These are phyloP conservation scores for Agarophyton chilense DNA, from an alignment of 23 red algal species.

Conservation along the genomic window DNA sequence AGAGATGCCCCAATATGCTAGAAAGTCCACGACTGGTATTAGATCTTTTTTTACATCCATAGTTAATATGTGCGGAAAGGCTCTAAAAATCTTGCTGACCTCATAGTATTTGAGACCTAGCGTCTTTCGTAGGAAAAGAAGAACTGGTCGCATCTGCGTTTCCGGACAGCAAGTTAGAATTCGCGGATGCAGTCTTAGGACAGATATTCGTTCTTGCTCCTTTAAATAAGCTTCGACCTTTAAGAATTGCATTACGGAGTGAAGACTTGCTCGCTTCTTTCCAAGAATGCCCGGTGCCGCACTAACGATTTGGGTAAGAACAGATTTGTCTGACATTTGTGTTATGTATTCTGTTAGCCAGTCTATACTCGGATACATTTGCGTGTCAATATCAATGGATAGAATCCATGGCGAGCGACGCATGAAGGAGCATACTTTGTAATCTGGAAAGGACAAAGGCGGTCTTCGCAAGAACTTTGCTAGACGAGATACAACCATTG, in stretches of 20 bases:
- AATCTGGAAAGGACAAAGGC: slow-evolving; percentile 18
- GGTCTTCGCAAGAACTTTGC: not conserved
- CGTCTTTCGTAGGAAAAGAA: slow-evolving; percentile 14
- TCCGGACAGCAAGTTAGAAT: slow-evolving; percentile 46
- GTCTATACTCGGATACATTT: slow-evolving; percentile 31
- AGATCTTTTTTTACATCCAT: slow-evolving; percentile 64
- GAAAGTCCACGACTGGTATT: slow-evolving; percentile 63
- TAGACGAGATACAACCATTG: not conserved
- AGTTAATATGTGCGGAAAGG: slow-evolving; percentile 73
- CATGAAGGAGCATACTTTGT: slow-evolving; percentile 45
- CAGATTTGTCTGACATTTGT: not conserved
- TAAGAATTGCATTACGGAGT: slow-evolving; percentile 30
- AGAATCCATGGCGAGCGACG: slow-evolving; percentile 70
- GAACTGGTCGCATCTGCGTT: slow-evolving; percentile 5
- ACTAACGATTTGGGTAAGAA: not conserved
- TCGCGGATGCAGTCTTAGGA: not conserved
- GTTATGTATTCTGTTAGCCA: slow-evolving; percentile 26
- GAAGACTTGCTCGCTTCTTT: not conserved
- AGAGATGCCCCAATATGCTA: slow-evolving; percentile 22
- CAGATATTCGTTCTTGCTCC: not conserved
- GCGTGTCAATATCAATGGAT: slow-evolving; percentile 50
- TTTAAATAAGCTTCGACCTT: not conserved
- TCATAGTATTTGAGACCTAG: slow-evolving; percentile 22
- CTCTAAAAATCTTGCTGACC: slow-evolving; percentile 35
- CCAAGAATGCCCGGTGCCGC: slow-evolving; percentile 17